Evolutionary conservation across 495 filamentous ascomycete species (phyloP), one percentile per base, ranked within the genome.

Genomic region (Pyrenopolyporus hunteri): DNA sequence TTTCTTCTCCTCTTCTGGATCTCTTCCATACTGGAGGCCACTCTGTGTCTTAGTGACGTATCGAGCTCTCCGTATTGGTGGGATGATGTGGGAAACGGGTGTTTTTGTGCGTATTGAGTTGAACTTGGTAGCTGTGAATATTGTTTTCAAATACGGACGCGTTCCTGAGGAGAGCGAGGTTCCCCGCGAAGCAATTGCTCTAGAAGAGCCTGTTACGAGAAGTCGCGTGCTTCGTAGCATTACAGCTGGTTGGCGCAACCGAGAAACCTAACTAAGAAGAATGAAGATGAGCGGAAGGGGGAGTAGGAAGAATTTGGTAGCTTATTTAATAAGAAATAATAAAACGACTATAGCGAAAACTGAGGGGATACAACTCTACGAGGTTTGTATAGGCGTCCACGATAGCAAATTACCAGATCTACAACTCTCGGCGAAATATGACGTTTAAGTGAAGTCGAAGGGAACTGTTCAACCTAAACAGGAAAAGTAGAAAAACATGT

Each of bases 1-100:
- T 60, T 77, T 70, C 43, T 80, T 73, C 59, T 89, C 87, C 31
- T 64, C 67, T 53, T 85, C 74, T 33, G 57, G 73, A 67, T 89
- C 79, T 46, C 78, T 79, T 35, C 59, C 66, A 70, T 69, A 53
- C 77, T 79, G 57, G 51, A 74, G 36, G 31, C 70, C 54, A 43
- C 66, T 60, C 5, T 48, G 40, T 19, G 60, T 14, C 28, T 70
- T 66, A 8, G 67, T 66, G n/a, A 65, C 70, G 57, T 71, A 72
- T 22, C 63, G 53, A 44, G 66, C 33, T 33, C 33, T 63, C 20
- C 54, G 65, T 35, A 64, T 70, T 7, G 61, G 52, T 7, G 66
- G 53, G 13, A 62, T 52, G 3, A 59, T 63, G 13, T 43, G 50
- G 17, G 67, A 43, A 37, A 25, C 6, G n/a, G 32, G 17, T 8